Base-by-base conservation (phyloP, 805 yeast species). In the Candida boidinii region DNA sequence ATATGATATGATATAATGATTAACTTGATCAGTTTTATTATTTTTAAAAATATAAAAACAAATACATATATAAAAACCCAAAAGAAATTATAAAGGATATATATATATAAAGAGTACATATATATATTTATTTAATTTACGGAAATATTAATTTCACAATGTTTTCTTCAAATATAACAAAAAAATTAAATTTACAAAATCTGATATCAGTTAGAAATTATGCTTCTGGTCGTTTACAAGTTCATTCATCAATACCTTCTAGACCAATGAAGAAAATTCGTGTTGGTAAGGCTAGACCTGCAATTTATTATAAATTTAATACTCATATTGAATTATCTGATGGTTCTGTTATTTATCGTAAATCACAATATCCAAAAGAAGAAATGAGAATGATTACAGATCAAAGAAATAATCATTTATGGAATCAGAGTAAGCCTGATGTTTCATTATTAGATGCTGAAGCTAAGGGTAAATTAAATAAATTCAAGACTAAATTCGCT, bases 211-310 rank as follows among this genome's bases (percentile, higher is more conserved):
- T 26, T 4, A 48, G 56, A 41, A 29, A 34, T 2, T 51, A 51
- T 33, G 58, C 56, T 1, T 14, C 45, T 4, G 60, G 60, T 4
- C 53, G 57, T 30, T 47, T 50, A 14, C 45, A 40, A 35, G 42
- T 49, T 18, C 44, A 41, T 14, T 39, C 48, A 3, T 52, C 57
- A 9, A 45, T 59, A 14, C 59, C 64, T 20, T 34, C 36, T 36
- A 71, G 90, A 60, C 86, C 85, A 32, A 54, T 71, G 58, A 78
- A 73, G 53, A 79, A 75, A 54, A 80, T 83, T 46, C 58, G 64
- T 39, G 58, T 79, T 35, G 96, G 96, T 35, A 82, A 82, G 54
- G 87, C 95, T 13, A 75, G 96, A 58, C 96, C 97, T 2, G 87
- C 96, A 22, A 81, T 92, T 26, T 88, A 85, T 58, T 73, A 90